Conservation (phyloP, 805 yeast genomes). For the Saturnispora sanitii region DNA sequence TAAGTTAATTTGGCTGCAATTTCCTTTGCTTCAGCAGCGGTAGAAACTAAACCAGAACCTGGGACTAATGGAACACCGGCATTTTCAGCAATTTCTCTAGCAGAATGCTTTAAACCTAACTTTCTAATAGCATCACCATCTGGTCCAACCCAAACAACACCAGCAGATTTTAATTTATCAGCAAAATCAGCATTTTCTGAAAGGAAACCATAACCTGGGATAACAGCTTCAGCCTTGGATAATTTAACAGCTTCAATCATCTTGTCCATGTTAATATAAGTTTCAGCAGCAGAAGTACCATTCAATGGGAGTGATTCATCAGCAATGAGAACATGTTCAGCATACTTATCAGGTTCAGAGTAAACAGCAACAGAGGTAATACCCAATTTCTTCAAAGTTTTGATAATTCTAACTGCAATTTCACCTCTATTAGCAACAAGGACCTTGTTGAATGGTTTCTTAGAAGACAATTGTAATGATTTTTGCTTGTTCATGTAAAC, state of each 20-base stretch:
- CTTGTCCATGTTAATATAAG: conserved; percentile 79
- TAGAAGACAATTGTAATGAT: conserved; percentile 21
- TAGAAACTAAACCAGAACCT: conserved; percentile 78
- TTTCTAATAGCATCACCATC: conserved; percentile 86
- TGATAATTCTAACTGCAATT: conserved; percentile 90
- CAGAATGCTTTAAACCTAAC: conserved; percentile 92
- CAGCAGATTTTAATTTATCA: conserved; percentile 73
- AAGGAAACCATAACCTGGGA: conserved; percentile 95
- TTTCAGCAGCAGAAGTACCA: conserved; percentile 83
- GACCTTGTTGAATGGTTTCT: conserved; percentile 70
- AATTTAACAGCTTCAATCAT: conserved; percentile 77
- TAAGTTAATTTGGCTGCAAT: conserved; percentile 70
- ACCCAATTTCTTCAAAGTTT: conserved; percentile 70
- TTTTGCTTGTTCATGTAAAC: conserved; percentile 35
- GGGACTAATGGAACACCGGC: conserved; percentile 97
- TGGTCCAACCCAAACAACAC: conserved; percentile 93
- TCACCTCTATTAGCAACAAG: conserved; percentile 96
- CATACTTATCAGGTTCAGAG: conserved; percentile 82
- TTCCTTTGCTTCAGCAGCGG: conserved; percentile 62
- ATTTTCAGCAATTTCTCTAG: conserved; percentile 80
- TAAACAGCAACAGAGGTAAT: conserved; percentile 80
- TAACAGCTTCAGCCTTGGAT: conserved; percentile 85
- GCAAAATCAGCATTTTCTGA: conserved; percentile 96
- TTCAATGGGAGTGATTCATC: conserved; percentile 72
- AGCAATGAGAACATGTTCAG: conserved; percentile 77